phyloP scores from a whole-genome alignment of 176 grass and related monocot species.

The Musa itinerans region DNA sequence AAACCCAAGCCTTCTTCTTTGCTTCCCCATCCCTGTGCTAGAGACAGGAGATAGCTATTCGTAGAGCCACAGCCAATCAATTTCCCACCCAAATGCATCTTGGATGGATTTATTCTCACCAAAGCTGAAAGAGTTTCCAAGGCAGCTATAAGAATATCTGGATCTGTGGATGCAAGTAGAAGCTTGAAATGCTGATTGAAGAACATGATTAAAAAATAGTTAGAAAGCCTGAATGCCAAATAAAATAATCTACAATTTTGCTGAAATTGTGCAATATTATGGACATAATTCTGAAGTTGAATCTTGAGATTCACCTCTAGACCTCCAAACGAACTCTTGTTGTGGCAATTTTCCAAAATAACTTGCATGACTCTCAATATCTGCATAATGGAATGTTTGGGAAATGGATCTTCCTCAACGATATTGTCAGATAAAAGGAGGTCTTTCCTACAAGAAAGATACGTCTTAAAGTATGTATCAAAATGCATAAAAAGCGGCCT shows the following conservation, averaged over 20 bases:
- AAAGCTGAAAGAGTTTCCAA: conserved; percentile 84
- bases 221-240: not conserved
- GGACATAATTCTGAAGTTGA: not conserved
- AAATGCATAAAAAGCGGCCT: conserved; percentile 95
- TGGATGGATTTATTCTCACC: conserved; percentile 97
- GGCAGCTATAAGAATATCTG: conserved; percentile 80
- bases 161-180: conserved; percentile 84
- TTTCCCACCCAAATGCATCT: conserved; percentile 92
- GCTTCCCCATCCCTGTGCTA: conserved; percentile 97
- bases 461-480: conserved; percentile 89
- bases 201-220: conserved; percentile 1
- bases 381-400: conserved; percentile 78
- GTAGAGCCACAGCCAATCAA: conserved; percentile 66
- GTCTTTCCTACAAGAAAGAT: conserved; percentile 83
- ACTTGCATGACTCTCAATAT: conserved; percentile 95
- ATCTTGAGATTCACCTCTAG: conserved; percentile 54
- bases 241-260: not conserved
- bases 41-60: conserved; percentile 79
- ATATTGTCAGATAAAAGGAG: conserved; percentile 84
- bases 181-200: conserved; percentile 76
- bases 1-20: conserved; percentile 98
- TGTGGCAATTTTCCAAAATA: conserved; percentile 96
- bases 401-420: conserved; percentile 57
- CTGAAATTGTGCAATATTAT: not conserved
- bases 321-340: conserved; percentile 67